These are phyloP conservation scores for Castanea mollissima DNA, from an alignment of 306 rosid genomes.

Conservation along the genomic window DNA sequence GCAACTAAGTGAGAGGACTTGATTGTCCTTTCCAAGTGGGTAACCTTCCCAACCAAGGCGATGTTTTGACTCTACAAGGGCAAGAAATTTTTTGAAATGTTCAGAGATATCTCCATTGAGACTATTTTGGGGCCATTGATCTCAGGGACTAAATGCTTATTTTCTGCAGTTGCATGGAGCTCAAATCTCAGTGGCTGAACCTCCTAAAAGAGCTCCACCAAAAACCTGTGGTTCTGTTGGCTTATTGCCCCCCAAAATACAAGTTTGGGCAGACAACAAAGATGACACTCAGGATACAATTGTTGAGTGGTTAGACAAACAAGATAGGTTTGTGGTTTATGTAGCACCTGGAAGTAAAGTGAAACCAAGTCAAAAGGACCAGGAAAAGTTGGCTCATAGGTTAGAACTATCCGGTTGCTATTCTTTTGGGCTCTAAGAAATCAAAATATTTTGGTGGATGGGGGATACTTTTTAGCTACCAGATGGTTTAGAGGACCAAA, in stretches of 20 bases:
- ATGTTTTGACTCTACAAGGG: background rate
- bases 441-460: background rate
- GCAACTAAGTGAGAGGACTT: constrained; percentile 2
- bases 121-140: too few species aligned
- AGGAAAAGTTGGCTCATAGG: too few species aligned
- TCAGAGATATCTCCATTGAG: too few species aligned
- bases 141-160: background rate
- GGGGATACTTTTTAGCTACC: constrained; percentile 33
- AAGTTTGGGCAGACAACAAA: constrained; percentile 5
- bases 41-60: constrained; percentile 13
- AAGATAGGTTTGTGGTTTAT: constrained; percentile 17
- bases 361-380: too few species aligned
- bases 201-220: background rate
- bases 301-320: constrained; percentile 23
- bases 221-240: background rate
- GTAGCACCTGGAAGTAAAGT: too few species aligned
- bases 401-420: too few species aligned
- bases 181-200: background rate
- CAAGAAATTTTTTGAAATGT: background rate
- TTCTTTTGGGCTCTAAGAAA: constrained; percentile 46
- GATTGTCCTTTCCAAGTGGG: constrained; percentile 17
- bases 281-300: constrained; percentile 1
- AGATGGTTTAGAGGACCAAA: constrained; percentile 46
- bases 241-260: constrained; percentile 24
- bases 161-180: constrained; percentile 12